Base-by-base conservation (phyloP, 805 yeast species). In the Pichia californica region DNA sequence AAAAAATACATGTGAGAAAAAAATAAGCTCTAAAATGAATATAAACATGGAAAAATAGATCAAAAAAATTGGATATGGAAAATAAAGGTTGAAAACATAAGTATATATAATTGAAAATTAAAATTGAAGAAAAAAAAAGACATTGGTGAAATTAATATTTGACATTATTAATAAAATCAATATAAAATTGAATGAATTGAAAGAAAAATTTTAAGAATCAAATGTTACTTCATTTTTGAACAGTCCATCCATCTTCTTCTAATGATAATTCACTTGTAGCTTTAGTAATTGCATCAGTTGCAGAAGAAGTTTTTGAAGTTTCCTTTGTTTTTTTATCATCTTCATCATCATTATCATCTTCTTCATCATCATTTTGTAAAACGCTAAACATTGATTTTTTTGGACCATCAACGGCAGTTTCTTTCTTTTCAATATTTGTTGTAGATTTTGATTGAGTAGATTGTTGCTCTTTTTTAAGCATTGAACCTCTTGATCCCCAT, bases 331-430 rank as follows among this genome's bases (percentile, higher is more conserved):
- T 36, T 37, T 66, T 64, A 36, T 65, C 61, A 41, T 64, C 66
- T 21, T 46, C 38, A 10, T 66, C 69, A 8, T 41, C 44, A 7
- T 69, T 74, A 2, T 71, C 77, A 3, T 71, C 77, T 5, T 55
- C 62, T 4, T 76, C 81, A 41, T 70, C 79, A 27, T 76, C 79
- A 42, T 57, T 59, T 40, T 73, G 66, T 56, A 78, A 63, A 20
- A 77, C 78, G 38, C 71, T 64, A 54, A 68, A 78, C 3, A 72
- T 62, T 30, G 80, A 73, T 53, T 67, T 70, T 58, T 63, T 59
- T 48, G 58, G 60, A 45, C 46, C 61, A 41, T 59, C 70, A 41
- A 56, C 56, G 18, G 46, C 6, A n/a, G 21, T 30, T n/a, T 41
- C 41, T 9, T 26, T 28, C 40, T 48, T 46, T 32, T 40, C 40